Evolutionary conservation across 164 flowering plant species (phyloP).

Genomic region (Kingdonia uniflora): DNA sequence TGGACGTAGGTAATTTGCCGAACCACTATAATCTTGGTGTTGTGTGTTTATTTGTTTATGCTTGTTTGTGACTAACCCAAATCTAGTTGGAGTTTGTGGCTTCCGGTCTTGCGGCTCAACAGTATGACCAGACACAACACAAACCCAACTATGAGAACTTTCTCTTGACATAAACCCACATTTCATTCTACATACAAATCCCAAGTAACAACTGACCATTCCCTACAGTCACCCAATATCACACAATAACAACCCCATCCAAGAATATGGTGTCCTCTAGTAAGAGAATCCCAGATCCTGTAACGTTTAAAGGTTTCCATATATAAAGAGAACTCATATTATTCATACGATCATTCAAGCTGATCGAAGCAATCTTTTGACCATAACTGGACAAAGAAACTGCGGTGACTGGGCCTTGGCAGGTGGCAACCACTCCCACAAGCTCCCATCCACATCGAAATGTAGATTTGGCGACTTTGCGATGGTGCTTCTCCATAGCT

Average conservation of each 20-base stretch:
- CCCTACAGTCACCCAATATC: conserved; percentile 58
- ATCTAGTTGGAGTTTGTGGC: too few relatives aligned
- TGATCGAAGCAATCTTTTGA: conserved; percentile 62
- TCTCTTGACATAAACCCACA: conserved; percentile 48
- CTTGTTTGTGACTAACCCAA: too few relatives aligned
- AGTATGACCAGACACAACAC: conserved; percentile 46
- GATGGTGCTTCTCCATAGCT: conserved; percentile 60
- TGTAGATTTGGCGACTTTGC: conserved; percentile 14
- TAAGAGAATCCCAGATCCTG: conserved; percentile 39
- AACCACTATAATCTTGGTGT: too few relatives aligned
- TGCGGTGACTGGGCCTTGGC: conserved; percentile 42
- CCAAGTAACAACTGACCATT: conserved; percentile 70
- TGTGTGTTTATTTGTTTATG: too few relatives aligned
- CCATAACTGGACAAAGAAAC: conserved; percentile 53
- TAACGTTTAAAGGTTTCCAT: conserved; percentile 54
- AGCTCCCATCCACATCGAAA: conserved; percentile 48
- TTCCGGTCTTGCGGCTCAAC: too few relatives aligned
- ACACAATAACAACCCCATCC: conserved; percentile 36
- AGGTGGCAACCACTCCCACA: conserved; percentile 51
- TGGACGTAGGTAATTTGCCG: too few relatives aligned
- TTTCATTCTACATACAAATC: conserved; percentile 54
- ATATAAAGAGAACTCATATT: conserved; percentile 30
- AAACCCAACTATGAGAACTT: conserved; percentile 50
- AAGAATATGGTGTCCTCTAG: conserved; percentile 54
- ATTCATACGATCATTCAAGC: conserved; percentile 17